Evolutionary conservation across 192 early-diverging fungal species (phyloP), one percentile per base, ranked within the genome.

Genomic region (Mortierella antarctica): DNA sequence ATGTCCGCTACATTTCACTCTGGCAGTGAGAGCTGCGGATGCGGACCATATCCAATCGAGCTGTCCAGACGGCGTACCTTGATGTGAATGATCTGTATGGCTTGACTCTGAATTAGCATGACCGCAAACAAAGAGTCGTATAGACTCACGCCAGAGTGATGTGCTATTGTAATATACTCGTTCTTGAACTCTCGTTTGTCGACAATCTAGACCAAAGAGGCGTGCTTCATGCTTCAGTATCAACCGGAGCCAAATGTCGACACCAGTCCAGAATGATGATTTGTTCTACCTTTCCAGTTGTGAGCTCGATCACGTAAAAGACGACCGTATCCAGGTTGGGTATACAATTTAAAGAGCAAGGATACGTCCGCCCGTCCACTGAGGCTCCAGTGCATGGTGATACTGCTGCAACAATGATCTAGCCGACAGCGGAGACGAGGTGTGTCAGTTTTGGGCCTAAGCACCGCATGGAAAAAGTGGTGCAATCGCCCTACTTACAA

Each of bases 131-230:
- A 54, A 61, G 91, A 86, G 18, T 84, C 76, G 61, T 85, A 84
- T n/a, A 94, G 71, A 67, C 89, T 88, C 10, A 94, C 92, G 23
- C 93, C 93, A 15, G 85, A 76, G 61, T 93, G 92, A 60, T 93
- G 83, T 4, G 86, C 59, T 20, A 94, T 77, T 44, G 84, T 85
- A 47, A 94, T 89, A 65, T 87, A 90, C 49, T 94, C 93, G 55
- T 79, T 82, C 51, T 83, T 65, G 70, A 88, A 92, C 0, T 71
- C 84, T 2, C 82, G 75, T 50, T 83, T 83, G 54, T 94, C 91
- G 3, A 75, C 31, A 13, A 90, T 84, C 90, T 93, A 81, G 40
- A 31, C 15, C 18, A 84, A 57, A 17, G 17, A 46, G 70, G 46
- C 67, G 47, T 56, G 13, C 50, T 56, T 7, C 12, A 56, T 20